Percentiles rank a stretch among this genome's conserved stretches.
phyloP scores from a whole-genome alignment of 225 moss, liverwort and hornwort genomes.

The Bryoerythrophyllum caledonicum region DNA sequence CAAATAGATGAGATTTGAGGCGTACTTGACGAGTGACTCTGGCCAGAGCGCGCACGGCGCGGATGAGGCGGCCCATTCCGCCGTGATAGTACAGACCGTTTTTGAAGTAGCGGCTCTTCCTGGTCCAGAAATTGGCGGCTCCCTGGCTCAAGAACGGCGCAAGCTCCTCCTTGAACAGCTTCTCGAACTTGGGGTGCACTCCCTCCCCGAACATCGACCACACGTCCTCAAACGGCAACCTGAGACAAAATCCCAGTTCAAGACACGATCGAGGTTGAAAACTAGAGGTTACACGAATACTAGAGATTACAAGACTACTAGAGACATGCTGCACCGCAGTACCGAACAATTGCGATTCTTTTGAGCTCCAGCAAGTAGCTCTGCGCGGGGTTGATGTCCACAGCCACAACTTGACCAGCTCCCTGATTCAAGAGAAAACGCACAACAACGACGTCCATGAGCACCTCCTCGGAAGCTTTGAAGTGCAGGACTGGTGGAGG shows the following conservation, averaged over 20 bases:
- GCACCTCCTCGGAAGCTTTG: background rate
- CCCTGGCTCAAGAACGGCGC: slow-evolving; percentile 94
- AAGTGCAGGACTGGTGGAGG: background rate
- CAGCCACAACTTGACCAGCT: slow-evolving; percentile 90
- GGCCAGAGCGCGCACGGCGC: slow-evolving; percentile 79
- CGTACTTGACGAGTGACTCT: slow-evolving; percentile 81
- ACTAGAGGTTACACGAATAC: no score
- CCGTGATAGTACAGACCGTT: slow-evolving; percentile 96
- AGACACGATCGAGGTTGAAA: no score
- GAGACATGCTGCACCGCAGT: no score
- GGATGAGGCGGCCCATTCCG: slow-evolving; percentile 92
- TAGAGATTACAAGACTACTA: background rate
- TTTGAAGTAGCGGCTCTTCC: slow-evolving; percentile 84
- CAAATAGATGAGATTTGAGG: no score
- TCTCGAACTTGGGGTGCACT: slow-evolving; percentile 80
- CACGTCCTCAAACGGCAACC: slow-evolving; percentile 88
- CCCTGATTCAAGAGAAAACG: slow-evolving; percentile 50
- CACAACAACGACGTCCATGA: background rate
- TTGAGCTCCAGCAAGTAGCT: slow-evolving; percentile 97
- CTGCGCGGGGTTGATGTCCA: slow-evolving; percentile 97
- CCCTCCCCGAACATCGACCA: slow-evolving; percentile 99
- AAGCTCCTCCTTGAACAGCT: slow-evolving; percentile 66
- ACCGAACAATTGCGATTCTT: slow-evolving; percentile 78
- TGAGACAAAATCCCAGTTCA: slow-evolving; percentile 15
- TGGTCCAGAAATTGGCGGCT: slow-evolving; percentile 92